Percentiles rank a stretch among this genome's conserved stretches.
These are phyloP conservation scores for Solanum corneliomulleri DNA, from an alignment of 257 asterid genomes.

Conservation along the genomic window DNA sequence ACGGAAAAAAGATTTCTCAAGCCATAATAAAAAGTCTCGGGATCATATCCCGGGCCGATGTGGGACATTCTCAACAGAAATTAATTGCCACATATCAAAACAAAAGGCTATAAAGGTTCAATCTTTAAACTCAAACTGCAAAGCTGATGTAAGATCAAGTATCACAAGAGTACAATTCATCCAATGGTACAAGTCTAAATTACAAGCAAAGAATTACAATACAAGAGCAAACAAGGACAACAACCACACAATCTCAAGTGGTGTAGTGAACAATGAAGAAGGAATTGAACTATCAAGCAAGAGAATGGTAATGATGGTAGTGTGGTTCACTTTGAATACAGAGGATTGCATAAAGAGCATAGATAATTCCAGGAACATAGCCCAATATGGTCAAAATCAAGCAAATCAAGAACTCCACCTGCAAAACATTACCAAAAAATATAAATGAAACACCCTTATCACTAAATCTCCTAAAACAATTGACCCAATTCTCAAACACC, in stretches of 20 bases:
- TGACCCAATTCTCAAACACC: neutral
- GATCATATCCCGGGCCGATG: neutral
- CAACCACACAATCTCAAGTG: neutral
- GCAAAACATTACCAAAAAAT: constrained; percentile 8
- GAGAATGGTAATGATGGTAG: neutral
- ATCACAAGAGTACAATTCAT: neutral
- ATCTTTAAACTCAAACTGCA: neutral
- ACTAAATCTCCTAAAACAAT: neutral
- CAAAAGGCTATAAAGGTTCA: neutral
- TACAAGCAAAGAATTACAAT: neutral
- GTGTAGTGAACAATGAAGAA: neutral
- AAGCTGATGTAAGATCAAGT: neutral
- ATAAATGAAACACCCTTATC: neutral
- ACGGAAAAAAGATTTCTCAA: neutral
- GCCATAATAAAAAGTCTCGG: neutral
- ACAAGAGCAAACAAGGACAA: neutral
- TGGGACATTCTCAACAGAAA: neutral
- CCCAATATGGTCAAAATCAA: constrained; percentile 37
- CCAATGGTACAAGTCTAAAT: neutral
- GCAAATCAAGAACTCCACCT: constrained; percentile 49
- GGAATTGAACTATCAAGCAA: neutral
- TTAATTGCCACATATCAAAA: neutral
- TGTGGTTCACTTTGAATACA: neutral
- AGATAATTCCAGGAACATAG: constrained; percentile 50
- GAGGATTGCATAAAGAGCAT: constrained; percentile 42